Base-by-base conservation (phyloP, 2,329 filamentous ascomycete species). In the Pseudogymnoascus sp. region DNA sequence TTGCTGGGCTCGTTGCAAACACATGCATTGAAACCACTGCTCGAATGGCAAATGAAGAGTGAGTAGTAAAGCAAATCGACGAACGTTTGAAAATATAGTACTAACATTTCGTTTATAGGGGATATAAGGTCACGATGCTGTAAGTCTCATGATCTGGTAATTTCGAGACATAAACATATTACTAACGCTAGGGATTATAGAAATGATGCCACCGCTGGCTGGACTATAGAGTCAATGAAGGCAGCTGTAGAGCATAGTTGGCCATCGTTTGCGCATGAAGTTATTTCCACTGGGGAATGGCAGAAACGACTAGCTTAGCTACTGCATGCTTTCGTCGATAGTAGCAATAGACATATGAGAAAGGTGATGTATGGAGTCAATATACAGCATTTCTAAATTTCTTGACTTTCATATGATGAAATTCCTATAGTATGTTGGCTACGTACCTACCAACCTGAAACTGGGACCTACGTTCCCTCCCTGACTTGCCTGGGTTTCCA, bases 11-110 rank as follows among this genome's bases (percentile, higher is more conserved):
- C 62, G 69, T 67, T 1, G 65, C 71, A 6, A 75, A 75, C 61
- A 70, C 70, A 4, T 75, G 73, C 59, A 37, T 75, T 43, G 74
- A 75, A 62, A 66, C 69, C n/a, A 74, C 72, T n/a, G 71, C 72
- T 11, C 65, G 73, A 62, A 70, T 72, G 67, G 73, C 72, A 16
- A 68, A 68, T 66, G 72, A 75, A 59, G 41, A 74, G 71, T 70
- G 33, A 65, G 69, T 69, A 40, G 11, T 61, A 25, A 11, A 31
- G 11, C 4, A 28, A 38, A 25, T n/a, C 8, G 4, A 2, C 18
- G 16, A 31, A 31, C 9, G 21, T 62, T 28, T 18, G 9, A 37
- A 23, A 23, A 16, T 12, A 58, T 16, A 60, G 11, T n/a, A n/a
- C n/a, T 62, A 31, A 64, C 7, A 33, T 59, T 31, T 21, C 12